Conservation (phyloP, 306 rosid species). For the Acmispon strigosus region DNA sequence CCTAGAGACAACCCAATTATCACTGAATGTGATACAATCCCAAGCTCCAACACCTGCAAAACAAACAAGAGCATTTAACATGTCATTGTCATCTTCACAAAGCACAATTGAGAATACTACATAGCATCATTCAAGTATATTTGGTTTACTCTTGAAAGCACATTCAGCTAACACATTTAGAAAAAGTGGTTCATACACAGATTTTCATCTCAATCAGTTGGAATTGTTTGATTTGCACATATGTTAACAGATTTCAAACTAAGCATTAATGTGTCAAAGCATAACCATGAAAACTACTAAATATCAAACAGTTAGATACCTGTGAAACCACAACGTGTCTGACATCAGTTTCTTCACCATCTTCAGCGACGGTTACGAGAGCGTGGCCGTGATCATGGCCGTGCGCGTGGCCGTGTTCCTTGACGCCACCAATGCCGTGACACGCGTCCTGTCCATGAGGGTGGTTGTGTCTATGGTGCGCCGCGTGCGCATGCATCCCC, state of each 20-base stretch:
- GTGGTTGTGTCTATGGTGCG: conserved; percentile 76
- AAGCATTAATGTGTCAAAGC: background rate
- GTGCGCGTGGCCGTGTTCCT: conserved; percentile 43
- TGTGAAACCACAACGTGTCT: conserved; percentile 93
- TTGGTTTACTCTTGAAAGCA: too few relatives aligned
- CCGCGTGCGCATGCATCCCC: conserved; percentile 95
- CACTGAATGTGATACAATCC: conserved; percentile 93
- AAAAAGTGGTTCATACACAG: too few relatives aligned
- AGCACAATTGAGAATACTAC: background rate
- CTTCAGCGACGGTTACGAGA: conserved; percentile 1
- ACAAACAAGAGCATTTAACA: background rate
- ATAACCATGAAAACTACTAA: background rate
- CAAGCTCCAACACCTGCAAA: conserved; percentile 84
- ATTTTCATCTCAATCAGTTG: too few relatives aligned
- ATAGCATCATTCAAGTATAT: too few relatives aligned
- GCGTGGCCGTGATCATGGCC: conserved; percentile 27
- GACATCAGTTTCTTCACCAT: conserved; percentile 40
- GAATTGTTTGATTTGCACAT: too few relatives aligned
- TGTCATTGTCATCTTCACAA: background rate
- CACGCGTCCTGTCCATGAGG: conserved; percentile 63
- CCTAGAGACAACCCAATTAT: conserved; percentile 86
- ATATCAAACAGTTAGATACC: conserved; percentile 26
- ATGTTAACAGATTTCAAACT: too few relatives aligned
- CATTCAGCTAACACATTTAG: too few relatives aligned
- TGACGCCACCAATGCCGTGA: conserved; percentile 30